Base-by-base conservation (phyloP, 495 filamentous ascomycete genomes). In the Lasiosphaeriaceae sp. region DNA sequence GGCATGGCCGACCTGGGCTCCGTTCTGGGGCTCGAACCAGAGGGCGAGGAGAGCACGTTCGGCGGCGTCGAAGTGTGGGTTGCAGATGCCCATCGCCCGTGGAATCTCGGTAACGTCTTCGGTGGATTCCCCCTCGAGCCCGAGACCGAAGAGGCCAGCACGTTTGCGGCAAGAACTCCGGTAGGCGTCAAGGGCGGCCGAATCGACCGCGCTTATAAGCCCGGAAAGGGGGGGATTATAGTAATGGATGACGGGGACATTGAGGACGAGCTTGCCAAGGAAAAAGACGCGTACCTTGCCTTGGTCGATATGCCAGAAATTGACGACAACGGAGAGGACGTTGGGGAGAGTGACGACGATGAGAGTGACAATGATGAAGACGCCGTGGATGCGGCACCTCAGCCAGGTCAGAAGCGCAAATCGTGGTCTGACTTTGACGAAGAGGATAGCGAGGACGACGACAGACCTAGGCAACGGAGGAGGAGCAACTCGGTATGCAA, bases 241-340 rank as follows among this genome's bases (percentile, higher is more conserved):
- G 90, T 96, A 5, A 94, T 90, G 71, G 95, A 97, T 65, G 95
- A 97, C 71, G 95, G 93, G 16, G 94, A 98, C 72, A 94, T 98
- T 46, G 89, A 92, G 60, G 90, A 93, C 52, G 91, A 92, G n/a
- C 70, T 97, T 44, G 61, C 60, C 31, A 75, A 71, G 19, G 92
- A 97, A 72, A 75, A 80, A 59, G 84, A 90, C 47, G 92, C 94
- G 39, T 97, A 92, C 62, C 83, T 87, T 46, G 89, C 85, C 44
- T 76, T 97, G 45, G 72, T 86, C 37, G 86, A 89, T 41, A 97
- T 97, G 94, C 92, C 91, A 8, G 90, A 96, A 47, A 72, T 96
- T 26, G 90, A 89, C 54, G 90, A 93, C 17, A 75, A 84, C 55
- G 84, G 77, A 14, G 83, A 86, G 22, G 77, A 80, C 19, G 74